Conservation (phyloP, 345 rosid genomes). For the Eucalyptus pauciflora region DNA sequence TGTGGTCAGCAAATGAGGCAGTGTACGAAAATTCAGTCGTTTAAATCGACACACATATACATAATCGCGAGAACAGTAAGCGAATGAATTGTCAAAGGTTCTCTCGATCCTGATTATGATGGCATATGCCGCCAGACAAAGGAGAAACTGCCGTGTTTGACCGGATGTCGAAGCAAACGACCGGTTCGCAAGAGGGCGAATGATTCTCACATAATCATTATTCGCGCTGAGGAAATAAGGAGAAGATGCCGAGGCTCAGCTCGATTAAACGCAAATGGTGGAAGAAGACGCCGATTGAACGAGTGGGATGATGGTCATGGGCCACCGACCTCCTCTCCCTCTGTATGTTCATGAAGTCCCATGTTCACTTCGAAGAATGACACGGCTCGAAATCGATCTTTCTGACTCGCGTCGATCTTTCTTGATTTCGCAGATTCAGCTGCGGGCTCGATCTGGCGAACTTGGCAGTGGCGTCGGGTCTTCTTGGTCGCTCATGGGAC, state of each 20-base stretch:
- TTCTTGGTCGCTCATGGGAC: constrained; percentile 23
- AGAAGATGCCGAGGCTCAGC: not conserved
- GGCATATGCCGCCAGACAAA: not conserved
- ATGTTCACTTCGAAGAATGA: not conserved
- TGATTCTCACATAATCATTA: not conserved
- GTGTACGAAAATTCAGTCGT: not conserved
- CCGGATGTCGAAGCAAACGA: not conserved
- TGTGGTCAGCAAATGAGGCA: not conserved
- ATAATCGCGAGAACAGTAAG: too few relatives aligned
- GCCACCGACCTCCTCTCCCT: not conserved
- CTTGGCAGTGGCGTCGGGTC: constrained; percentile 29
- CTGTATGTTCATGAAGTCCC: not conserved
- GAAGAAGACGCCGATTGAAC: not conserved
- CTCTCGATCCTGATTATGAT: not conserved
- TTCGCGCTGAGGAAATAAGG: not conserved
- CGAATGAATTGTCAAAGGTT: not conserved
- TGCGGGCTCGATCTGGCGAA: constrained; percentile 27
- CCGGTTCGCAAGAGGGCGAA: not conserved
- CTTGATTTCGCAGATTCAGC: constrained; percentile 13
- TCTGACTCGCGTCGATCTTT: not conserved
- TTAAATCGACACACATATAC: not conserved
- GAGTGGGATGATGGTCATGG: not conserved
- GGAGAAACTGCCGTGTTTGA: not conserved
- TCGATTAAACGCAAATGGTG: not conserved
- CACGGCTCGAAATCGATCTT: not conserved